Conservation (phyloP, 2,329 filamentous ascomycete species). For the Sclerotinia sclerotiorum region DNA sequence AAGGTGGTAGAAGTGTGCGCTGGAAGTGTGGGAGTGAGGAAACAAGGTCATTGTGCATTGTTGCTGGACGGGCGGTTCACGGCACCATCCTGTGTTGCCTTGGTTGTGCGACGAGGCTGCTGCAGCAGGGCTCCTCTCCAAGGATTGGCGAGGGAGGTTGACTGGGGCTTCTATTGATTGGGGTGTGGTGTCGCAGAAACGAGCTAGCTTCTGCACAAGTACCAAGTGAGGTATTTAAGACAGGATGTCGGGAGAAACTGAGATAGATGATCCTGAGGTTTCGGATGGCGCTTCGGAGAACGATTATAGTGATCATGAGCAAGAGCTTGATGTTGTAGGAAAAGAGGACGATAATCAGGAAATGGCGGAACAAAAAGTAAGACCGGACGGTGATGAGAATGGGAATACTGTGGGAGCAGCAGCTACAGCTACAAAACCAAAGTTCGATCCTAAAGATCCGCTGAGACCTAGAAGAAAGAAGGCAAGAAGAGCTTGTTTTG, state of each 20-base stretch:
- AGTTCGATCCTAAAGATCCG: constrained; percentile 83
- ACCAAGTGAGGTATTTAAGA: constrained; percentile 37
- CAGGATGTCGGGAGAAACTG: constrained; percentile 42
- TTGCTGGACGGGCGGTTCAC: constrained; percentile 33
- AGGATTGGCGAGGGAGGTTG: constrained; percentile 33
- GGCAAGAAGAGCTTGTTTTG: constrained; percentile 90
- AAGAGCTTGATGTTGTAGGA: constrained; percentile 37
- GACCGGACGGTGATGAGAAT: constrained; percentile 38
- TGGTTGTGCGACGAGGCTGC: constrained; percentile 36
- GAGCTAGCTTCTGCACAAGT: constrained; percentile 31
- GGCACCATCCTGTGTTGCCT: constrained; percentile 33
- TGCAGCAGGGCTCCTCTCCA: constrained; percentile 33
- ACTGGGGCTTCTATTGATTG: constrained; percentile 35
- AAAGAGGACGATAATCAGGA: constrained; percentile 40
- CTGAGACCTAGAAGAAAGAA: constrained; percentile 90
- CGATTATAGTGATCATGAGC: constrained; percentile 41
- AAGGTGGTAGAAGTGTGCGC: constrained; percentile 28
- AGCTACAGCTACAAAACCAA: constrained; percentile 54
- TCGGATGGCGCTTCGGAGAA: constrained; percentile 42
- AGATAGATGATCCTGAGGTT: constrained; percentile 41
- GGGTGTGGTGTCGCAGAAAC: constrained; percentile 39
- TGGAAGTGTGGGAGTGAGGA: constrained; percentile 30
- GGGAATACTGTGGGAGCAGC: constrained; percentile 42
- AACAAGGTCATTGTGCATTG: constrained; percentile 36
- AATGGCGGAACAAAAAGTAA: constrained; percentile 40